phyloP scores from a whole-genome alignment of 2,329 filamentous ascomycete genomes.

The Paraphoma chrysanthemicola region DNA sequence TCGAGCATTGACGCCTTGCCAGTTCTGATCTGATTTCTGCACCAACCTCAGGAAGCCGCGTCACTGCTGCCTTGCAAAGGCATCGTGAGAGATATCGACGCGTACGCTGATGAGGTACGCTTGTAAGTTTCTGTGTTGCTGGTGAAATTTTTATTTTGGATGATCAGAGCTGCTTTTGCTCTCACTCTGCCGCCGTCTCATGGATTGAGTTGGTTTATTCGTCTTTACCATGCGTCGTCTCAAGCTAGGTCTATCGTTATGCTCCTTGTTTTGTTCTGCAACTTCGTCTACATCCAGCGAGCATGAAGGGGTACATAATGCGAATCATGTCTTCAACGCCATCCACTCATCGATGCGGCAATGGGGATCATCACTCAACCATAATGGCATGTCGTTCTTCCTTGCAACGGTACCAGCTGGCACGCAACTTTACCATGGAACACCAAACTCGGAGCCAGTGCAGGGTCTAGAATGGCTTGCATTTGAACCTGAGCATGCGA shows the following conservation, averaged over 20 bases:
- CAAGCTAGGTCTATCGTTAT: not conserved
- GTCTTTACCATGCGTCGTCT: not conserved
- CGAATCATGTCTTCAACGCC: slow-evolving; percentile 74
- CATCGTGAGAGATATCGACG: not conserved
- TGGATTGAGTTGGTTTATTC: not conserved
- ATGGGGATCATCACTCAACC: slow-evolving; percentile 75
- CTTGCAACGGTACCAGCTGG: slow-evolving; percentile 69
- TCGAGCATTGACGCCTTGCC: slow-evolving; percentile 1
- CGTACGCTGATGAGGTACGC: not conserved
- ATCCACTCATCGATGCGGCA: slow-evolving; percentile 75
- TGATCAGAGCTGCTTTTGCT: not conserved
- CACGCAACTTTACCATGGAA: slow-evolving; percentile 73
- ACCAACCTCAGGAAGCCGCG: slow-evolving; percentile 7
- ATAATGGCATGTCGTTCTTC: slow-evolving; percentile 79
- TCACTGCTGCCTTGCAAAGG: slow-evolving; percentile 2
- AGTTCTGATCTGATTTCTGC: slow-evolving; percentile 1
- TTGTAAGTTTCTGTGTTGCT: not conserved
- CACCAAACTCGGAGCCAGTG: slow-evolving; percentile 54
- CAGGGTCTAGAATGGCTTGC: slow-evolving; percentile 72
- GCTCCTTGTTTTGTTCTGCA: not conserved
- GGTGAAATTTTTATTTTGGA: not conserved
- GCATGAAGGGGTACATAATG: slow-evolving; percentile 51
- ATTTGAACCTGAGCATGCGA: slow-evolving; percentile 77
- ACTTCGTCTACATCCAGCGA: slow-evolving; percentile 2
- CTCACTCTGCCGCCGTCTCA: not conserved